A percentile compares a stretch with the other conserved stretches of the same genome.
Evolutionary conservation across 495 filamentous ascomycete species (phyloP).

Genomic region (Letharia lupina): DNA sequence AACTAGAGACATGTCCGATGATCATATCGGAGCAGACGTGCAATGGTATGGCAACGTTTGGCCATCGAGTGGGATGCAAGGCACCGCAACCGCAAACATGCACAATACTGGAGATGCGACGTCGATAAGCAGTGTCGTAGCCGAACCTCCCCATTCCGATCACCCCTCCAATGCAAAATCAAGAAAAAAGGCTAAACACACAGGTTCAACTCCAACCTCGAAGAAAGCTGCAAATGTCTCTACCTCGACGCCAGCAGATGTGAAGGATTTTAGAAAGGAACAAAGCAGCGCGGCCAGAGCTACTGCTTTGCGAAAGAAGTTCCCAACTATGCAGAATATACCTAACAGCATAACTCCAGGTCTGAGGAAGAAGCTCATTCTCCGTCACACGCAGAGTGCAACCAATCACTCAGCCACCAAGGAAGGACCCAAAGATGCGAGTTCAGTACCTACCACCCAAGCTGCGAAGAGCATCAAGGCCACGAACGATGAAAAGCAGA

Average conservation of each 20-base stretch:
- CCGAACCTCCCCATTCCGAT: neutral
- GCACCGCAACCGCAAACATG: neutral
- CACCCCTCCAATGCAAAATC: neutral
- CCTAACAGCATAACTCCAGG: neutral
- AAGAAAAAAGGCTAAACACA: neutral
- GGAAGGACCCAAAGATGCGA: neutral
- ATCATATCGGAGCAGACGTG: neutral
- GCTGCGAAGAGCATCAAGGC: neutral
- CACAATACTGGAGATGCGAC: neutral
- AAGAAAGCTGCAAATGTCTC: neutral
- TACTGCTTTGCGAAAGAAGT: neutral
- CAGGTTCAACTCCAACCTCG: neutral
- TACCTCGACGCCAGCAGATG: neutral
- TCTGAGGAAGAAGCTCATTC: constrained; percentile 3
- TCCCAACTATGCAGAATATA: constrained; percentile 12
- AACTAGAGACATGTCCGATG: constrained; percentile 8
- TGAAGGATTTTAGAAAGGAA: neutral
- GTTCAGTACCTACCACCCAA: neutral
- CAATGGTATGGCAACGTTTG: neutral
- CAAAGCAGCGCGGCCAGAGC: neutral
- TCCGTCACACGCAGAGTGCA: neutral
- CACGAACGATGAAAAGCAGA: constrained; percentile 3
- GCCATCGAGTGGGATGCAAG: neutral
- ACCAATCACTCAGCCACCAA: neutral
- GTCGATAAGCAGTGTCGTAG: neutral